These are phyloP conservation scores for Hygrocybe coccinea DNA, from an alignment of 768 basidiomycete species.

Conservation along the genomic window DNA sequence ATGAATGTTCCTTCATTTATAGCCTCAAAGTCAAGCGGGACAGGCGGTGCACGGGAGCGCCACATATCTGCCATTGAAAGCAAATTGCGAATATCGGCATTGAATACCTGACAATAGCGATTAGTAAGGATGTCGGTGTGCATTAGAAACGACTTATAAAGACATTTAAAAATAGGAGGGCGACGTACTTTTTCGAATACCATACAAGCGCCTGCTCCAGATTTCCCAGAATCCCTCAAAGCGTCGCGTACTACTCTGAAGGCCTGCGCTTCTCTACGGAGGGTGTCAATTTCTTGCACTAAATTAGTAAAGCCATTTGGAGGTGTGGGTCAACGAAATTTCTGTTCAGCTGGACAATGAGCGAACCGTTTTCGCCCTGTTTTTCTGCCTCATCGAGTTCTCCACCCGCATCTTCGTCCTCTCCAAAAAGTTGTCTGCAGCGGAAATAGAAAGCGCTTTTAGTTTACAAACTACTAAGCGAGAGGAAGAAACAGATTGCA, in stretches of 20 bases:
- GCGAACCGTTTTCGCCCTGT: slow-evolving; percentile 86
- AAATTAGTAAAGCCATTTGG: neutral
- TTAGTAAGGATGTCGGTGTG: neutral
- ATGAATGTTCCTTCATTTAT: slow-evolving; percentile 64
- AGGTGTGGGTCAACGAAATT: neutral
- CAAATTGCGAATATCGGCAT: slow-evolving; percentile 79
- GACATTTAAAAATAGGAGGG: neutral
- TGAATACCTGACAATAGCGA: slow-evolving; percentile 63
- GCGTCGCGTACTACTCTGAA: slow-evolving; percentile 77
- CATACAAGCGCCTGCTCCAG: slow-evolving; percentile 52
- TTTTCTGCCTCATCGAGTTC: slow-evolving; percentile 92
- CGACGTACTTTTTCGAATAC: slow-evolving; percentile 77
- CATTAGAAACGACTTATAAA: neutral
- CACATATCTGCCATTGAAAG: slow-evolving; percentile 97
- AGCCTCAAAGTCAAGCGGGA: slow-evolving; percentile 73
- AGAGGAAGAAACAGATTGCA: neutral
- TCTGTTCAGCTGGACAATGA: neutral
- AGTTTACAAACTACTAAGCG: neutral
- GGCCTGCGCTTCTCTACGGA: slow-evolving; percentile 85
- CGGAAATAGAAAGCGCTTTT: neutral
- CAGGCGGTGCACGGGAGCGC: slow-evolving; percentile 82
- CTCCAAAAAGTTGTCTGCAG: slow-evolving; percentile 85
- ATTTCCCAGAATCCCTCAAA: slow-evolving; percentile 41
- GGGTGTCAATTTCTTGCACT: slow-evolving; percentile 87
- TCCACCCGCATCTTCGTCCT: slow-evolving; percentile 74